Base-by-base conservation (phyloP, 768 basidiomycete species). In the Psilocybe subaeruginosa region DNA sequence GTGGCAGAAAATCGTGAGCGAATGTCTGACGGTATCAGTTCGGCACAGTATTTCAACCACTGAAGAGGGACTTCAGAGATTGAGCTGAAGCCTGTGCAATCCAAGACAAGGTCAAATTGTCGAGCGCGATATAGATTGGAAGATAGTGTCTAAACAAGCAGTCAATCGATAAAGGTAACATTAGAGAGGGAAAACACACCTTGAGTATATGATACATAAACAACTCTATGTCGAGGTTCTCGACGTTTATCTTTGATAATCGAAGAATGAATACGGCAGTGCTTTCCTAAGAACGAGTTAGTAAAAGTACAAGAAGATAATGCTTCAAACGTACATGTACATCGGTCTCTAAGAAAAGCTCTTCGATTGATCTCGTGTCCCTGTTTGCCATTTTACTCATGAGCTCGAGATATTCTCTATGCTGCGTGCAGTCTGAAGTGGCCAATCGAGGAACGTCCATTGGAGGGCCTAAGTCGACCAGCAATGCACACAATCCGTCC, bases 151-250 rank as follows among this genome's bases (percentile, higher is more conserved):
- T 90, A 6, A 30, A 52, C 3, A 12, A 53, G 16, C 0, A 27
- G 47, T 50, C 8, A 39, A 41, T 37, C 65, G 33, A 37, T 11
- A 39, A 4, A 16, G 39, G 54, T 53, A 11, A 17, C 9, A 54
- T 48, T 37, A 29, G 0, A 51, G 35, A 53, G 29, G 48, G 47
- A 31, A 37, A 50, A 41, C 16, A 48, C 27, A 85, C 93, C 81
- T 87, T 90, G 72, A 94, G 84, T 53, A 93, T 86, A 70, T 92
- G 84, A 70, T 85, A 90, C 78, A 92, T 84, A 39, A 95, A 72
- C 3, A 92, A 70, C 67, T 94, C 91, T 4, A 93, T 82, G 69
- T 95, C 92, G 29, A 93, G 79, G 0, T 85, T 84, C 69, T 93
- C 92, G 3, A 91, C 90, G 61, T 93, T 89, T 53, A 95, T 82